Base-by-base conservation (phyloP, 495 filamentous ascomycete species). In the Darksidea phi region DNA sequence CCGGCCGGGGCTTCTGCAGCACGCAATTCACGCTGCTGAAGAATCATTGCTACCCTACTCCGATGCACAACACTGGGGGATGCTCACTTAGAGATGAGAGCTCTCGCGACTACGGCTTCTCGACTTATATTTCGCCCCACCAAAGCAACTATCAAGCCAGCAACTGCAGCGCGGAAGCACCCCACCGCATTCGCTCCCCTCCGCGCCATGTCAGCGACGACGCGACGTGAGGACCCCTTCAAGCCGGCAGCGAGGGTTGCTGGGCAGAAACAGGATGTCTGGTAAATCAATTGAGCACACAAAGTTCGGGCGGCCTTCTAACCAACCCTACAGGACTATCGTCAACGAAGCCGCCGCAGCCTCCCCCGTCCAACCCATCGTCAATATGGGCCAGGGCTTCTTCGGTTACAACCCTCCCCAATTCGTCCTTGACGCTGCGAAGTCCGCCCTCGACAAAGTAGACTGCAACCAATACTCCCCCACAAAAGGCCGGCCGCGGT, bases 381-480 rank as follows among this genome's bases (percentile, higher is more conserved):
- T 95, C 62, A 96, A 95, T 75, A 91, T 96, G 86, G 91, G 91
- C 50, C 91, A 96, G 75, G 91, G 91, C n/a, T 95, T 95, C 79
- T 95, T 94, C 74, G 94, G 94, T 26, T 98, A 98, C 73, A 98
- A 98, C 70, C 94, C 94, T 43, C 94, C 94, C 1, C 74, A 85
- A 13, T 98, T 96, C 72, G 91, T 96, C 52, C 77, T 95, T 54
- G 82, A 96, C 65, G 94, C 94, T 23, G 94, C 94, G 48, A 96
- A 95, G 73, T 78, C 84, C 18, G 91, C 91, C 37, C 80, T 98
- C 21, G 85, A 96, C 71, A 80, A 84, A n/a, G 94, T 98, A 6
- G 94, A 97, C 51, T 96, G 93, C 79, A 98, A 98, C 72, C 94
- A 98, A 77, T 98, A 98, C 76, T 90, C 91, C 13, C 94, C 94